Evolutionary conservation across 1,284 basidiomycete genomes (phyloP).

Genomic region (Moesziomyces sp.): DNA sequence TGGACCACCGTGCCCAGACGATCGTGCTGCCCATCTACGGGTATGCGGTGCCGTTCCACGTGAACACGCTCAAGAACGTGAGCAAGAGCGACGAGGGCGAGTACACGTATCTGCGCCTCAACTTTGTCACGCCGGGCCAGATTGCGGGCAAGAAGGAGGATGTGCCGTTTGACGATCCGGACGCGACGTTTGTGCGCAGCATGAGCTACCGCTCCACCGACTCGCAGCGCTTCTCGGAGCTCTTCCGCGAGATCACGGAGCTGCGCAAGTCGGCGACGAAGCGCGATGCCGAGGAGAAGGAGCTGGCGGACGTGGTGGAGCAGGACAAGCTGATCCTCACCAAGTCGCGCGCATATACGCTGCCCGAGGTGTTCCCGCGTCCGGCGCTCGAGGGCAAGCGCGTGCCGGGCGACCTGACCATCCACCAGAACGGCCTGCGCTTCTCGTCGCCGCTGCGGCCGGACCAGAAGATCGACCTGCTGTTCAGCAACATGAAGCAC

Average conservation of each 20-base stretch:
- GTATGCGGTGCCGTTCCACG: constrained; percentile 96
- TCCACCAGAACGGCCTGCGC: constrained; percentile 95
- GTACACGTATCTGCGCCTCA: constrained; percentile 92
- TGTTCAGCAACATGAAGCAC: constrained; percentile 98
- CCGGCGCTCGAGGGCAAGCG: constrained; percentile 93
- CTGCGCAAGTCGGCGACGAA: constrained; percentile 97
- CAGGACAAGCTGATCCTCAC: constrained; percentile 88
- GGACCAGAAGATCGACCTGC: constrained; percentile 70
- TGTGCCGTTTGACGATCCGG: constrained; percentile 98
- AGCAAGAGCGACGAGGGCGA: constrained; percentile 98
- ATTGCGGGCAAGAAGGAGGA: constrained; percentile 99
- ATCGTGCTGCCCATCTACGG: constrained; percentile 93
- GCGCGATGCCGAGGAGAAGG: constrained; percentile 95
- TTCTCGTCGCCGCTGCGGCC: constrained; percentile 79
- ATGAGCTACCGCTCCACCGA: constrained; percentile 93
- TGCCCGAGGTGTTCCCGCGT: constrained; percentile 92
- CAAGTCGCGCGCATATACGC: constrained; percentile 71
- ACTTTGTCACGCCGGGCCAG: constrained; percentile 98
- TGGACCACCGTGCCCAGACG: constrained; percentile 89
- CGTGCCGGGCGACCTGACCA: constrained; percentile 90
- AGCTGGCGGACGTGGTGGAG: constrained; percentile 96
- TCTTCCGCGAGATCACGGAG: constrained; percentile 92
- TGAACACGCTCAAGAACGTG: constrained; percentile 97
- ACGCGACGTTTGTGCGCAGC: constrained; percentile 95
- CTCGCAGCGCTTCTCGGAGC: constrained; percentile 84